Evolutionary conservation across 169 alveolate species (phyloP), one percentile per base, ranked within the genome.

Genomic region (Cyclospora cayetanensis): DNA sequence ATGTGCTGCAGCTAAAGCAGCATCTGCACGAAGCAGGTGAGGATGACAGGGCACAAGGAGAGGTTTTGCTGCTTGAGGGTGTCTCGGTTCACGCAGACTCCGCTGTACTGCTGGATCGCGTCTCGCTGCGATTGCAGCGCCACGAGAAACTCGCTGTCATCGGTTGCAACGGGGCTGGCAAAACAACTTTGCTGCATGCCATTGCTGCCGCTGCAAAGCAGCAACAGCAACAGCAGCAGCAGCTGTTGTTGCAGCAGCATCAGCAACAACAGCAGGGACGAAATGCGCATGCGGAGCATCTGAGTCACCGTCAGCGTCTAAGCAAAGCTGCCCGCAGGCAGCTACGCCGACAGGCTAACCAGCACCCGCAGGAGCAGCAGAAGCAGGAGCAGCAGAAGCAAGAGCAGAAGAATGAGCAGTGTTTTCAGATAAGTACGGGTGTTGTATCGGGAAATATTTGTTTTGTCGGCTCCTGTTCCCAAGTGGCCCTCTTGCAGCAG

Each of bases 111-210:
- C 92, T 86, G 46, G 52, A 60, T 63, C 63, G n/a, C 41, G 92
- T 70, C 41, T 68, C 86, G 22, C 60, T 39, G 76, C 84, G 66
- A 66, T 55, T 87, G 76, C 74, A 87, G 85, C 92, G 89, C 34
- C 25, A 41, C 39, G 87, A 90, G 35, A 43, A 25, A 39, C 34
- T 68, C 2, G 93, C 87, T 11, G 90, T 90, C 2, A 63, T 92
- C 34, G 94, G 94, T 31, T 76, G 92, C 84, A 92, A 92, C 25
- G 94, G 94, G 5, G 77, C 91, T 5, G 94, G 94, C 27, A 92
- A 92, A 53, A 70, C 91, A 3, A 42, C 91, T 7, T 31, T 84
- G 53, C 92, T 92, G 39, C 76, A 72, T n/a, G 18, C 80, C 25
- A 72, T 92, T n/a, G 52, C 34, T 27, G 92, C 79, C 22, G 92